Percentiles rank a stretch among this genome's conserved stretches.
These are phyloP conservation scores for Pythium grandisporangium DNA, from an alignment of 352 stramenopile species.

Conservation along the genomic window DNA sequence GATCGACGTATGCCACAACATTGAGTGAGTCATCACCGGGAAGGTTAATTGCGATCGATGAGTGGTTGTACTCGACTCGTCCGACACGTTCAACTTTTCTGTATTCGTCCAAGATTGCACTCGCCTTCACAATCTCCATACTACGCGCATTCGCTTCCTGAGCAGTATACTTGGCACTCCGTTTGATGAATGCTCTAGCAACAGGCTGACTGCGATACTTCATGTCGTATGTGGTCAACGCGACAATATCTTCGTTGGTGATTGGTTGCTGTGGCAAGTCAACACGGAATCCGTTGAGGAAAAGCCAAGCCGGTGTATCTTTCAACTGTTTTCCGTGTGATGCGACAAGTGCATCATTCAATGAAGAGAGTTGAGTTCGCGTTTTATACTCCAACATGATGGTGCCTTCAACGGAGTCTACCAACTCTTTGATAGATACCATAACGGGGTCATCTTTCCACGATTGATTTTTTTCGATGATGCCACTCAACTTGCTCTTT, in stretches of 20 bases:
- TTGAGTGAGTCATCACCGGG: slow-evolving; percentile 38
- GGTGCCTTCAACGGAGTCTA: neutral
- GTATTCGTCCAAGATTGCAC: slow-evolving; percentile 73
- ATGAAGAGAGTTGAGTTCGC: slow-evolving; percentile 14
- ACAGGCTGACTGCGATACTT: slow-evolving; percentile 63
- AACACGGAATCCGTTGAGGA: slow-evolving; percentile 64
- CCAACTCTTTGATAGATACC: slow-evolving; percentile 1
- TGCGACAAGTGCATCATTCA: slow-evolving; percentile 33
- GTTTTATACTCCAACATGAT: neutral
- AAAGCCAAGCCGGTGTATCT: slow-evolving; percentile 29
- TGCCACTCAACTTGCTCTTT: slow-evolving; percentile 34
- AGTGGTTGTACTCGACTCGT: slow-evolving; percentile 21
- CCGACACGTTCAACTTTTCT: slow-evolving; percentile 32
- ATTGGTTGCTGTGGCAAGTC: slow-evolving; percentile 41
- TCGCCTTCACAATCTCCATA: slow-evolving; percentile 65
- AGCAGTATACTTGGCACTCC: slow-evolving; percentile 27
- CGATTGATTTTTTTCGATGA: slow-evolving; percentile 16
- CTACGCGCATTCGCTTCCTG: slow-evolving; percentile 52
- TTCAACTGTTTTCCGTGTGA: slow-evolving; percentile 15
- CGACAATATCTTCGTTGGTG: slow-evolving; percentile 47
- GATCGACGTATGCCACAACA: slow-evolving; percentile 84
- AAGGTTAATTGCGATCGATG: slow-evolving; percentile 24
- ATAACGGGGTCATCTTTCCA: slow-evolving; percentile 12
- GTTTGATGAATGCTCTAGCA: slow-evolving; percentile 62
- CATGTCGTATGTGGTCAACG: slow-evolving; percentile 58